Conservation (phyloP, 176 grass and related monocot species). For the maize (Zea mays) region Zm-B73-REFERENCE-NAM-5.0 NC_050098.1:203061001-203061500, state of each 20-base stretch:
- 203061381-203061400: conserved; percentile 58
- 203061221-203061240: conserved; percentile 61
- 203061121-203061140: too few relatives aligned
- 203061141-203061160: too few relatives aligned
- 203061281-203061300: conserved; percentile 52
- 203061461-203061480: too few relatives aligned
- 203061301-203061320: conserved; percentile 54
- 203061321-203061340: conserved; percentile 59
- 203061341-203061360: conserved; percentile 55
- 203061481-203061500: too few relatives aligned
- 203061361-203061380: conserved; percentile 53
- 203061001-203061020: conserved; percentile 49
- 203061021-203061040: conserved; percentile 63
- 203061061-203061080: too few relatives aligned
- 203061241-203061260: conserved; percentile 64
- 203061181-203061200: conserved; percentile 62
- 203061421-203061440: conserved; percentile 47
- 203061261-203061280: conserved; percentile 80
- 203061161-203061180: too few relatives aligned
- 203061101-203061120: too few relatives aligned
- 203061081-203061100: too few relatives aligned
- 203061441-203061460: conserved; percentile 18
- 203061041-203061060: conserved; percentile 77
- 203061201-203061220: conserved; percentile 56
- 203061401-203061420: conserved; percentile 37